Conservation (phyloP, 192 early-diverging fungal genomes). For the Spinellus fusiger region DNA sequence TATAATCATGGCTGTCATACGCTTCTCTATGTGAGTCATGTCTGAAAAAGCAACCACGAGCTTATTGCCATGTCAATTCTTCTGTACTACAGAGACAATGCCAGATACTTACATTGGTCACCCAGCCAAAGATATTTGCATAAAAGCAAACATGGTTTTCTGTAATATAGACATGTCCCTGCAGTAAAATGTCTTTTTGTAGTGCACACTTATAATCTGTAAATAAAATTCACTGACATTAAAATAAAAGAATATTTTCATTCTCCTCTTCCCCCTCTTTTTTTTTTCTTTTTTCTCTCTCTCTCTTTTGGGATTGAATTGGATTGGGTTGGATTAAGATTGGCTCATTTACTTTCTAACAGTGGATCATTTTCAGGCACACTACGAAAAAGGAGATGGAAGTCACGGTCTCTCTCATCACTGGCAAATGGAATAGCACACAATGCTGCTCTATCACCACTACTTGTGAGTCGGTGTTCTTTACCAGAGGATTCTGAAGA, state of each 20-base stretch:
- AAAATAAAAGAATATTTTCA: background rate
- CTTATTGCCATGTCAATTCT: conserved; percentile 10
- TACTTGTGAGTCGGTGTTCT: background rate
- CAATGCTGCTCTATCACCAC: background rate
- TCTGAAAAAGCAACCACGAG: conserved; percentile 71
- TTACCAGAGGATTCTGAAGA: too few relatives aligned
- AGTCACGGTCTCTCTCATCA: background rate
- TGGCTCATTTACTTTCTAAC: background rate
- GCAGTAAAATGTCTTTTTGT: conserved; percentile 83
- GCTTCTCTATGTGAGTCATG: conserved; percentile 76
- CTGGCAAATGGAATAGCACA: background rate
- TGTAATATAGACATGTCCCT: conserved; percentile 80
- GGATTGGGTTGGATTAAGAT: too few relatives aligned
- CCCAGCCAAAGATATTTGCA: conserved; percentile 88
- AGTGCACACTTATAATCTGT: conserved; percentile 78
- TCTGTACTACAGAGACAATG: background rate
- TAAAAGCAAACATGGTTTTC: conserved; percentile 78
- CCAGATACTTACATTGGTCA: conserved; percentile 63
- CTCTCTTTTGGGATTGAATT: too few relatives aligned
- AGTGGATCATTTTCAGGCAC: conserved; percentile 3
- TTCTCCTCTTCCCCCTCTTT: background rate
- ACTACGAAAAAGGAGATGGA: background rate
- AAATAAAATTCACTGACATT: too few relatives aligned
- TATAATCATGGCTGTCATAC: conserved; percentile 79
- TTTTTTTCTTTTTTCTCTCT: background rate